phyloP scores from a whole-genome alignment of 2,329 filamentous ascomycete species.

The Penicillium olsonii region DNA sequence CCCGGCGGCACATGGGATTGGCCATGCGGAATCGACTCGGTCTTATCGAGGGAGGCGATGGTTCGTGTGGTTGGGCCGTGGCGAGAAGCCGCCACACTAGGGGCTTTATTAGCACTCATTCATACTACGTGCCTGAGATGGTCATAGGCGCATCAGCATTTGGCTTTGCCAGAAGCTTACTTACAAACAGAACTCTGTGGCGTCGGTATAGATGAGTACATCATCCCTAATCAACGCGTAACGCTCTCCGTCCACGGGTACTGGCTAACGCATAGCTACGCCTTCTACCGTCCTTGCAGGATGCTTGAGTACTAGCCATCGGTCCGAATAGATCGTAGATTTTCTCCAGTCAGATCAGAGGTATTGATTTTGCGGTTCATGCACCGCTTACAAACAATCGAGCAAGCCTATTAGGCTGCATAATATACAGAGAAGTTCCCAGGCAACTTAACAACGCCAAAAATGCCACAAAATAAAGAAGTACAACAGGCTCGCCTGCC shows the following conservation, averaged over 20 bases:
- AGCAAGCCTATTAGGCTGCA: conserved; percentile 6
- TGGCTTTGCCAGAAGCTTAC: neutral
- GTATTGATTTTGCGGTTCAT: conserved; percentile 6
- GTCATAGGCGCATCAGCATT: conserved; percentile 25
- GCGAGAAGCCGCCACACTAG: conserved; percentile 14
- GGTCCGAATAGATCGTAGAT: too few species aligned
- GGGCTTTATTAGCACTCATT: conserved; percentile 8
- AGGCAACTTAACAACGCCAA: conserved; percentile 23
- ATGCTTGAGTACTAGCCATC: too few species aligned
- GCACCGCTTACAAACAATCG: conserved; percentile 4
- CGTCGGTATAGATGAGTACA: neutral
- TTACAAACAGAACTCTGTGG: neutral
- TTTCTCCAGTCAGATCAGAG: neutral
- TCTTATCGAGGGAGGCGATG: conserved; percentile 22
- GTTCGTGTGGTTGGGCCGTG: conserved; percentile 28
- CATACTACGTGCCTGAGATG: conserved; percentile 18
- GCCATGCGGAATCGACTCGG: conserved; percentile 20
- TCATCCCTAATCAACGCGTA: neutral
- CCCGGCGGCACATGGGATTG: conserved; percentile 19
- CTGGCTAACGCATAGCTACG: too few species aligned
- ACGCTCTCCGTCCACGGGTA: neutral
- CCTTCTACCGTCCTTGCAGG: too few species aligned
- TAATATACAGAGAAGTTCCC: conserved; percentile 15
- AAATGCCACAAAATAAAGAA: conserved; percentile 23
- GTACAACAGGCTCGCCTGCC: neutral